Conservation (phyloP, 169 alveolate species). For the Plasmodium malariae region DNA sequence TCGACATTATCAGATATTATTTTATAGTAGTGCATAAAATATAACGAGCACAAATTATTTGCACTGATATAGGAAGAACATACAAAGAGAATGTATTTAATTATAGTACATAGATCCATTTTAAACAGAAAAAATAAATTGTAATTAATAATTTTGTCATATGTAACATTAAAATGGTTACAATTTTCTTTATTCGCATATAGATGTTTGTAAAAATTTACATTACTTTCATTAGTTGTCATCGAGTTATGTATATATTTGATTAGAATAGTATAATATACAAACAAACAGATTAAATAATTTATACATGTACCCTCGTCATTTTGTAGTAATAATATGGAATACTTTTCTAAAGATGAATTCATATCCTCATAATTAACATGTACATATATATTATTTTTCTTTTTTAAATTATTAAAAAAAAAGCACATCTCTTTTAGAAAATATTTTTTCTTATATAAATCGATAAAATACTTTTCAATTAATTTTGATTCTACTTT, state of each 20-base stretch:
- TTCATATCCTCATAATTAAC: slow-evolving; percentile 31
- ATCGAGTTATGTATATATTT: slow-evolving; percentile 18
- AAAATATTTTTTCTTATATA: slow-evolving; percentile 55
- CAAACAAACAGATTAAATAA: slow-evolving; percentile 63
- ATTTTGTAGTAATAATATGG: slow-evolving; percentile 33
- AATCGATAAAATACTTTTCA: slow-evolving; percentile 53
- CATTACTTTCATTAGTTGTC: background rate
- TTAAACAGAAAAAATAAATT: slow-evolving; percentile 44
- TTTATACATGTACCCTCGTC: slow-evolving; percentile 23
- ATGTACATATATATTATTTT: slow-evolving; percentile 37
- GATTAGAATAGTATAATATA: slow-evolving; percentile 20
- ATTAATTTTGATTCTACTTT: slow-evolving; percentile 45
- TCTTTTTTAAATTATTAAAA: slow-evolving; percentile 43
- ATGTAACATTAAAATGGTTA: background rate
- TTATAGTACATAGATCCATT: slow-evolving; percentile 5
- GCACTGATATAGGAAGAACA: slow-evolving; percentile 19
- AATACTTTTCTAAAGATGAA: slow-evolving; percentile 20
- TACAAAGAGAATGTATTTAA: slow-evolving; percentile 31
- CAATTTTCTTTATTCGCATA: background rate
- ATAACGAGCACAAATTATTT: slow-evolving; percentile 22
- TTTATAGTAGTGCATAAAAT: slow-evolving; percentile 26
- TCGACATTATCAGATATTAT: slow-evolving; percentile 19
- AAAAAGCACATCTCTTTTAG: slow-evolving; percentile 55
- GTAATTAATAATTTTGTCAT: slow-evolving; percentile 12
- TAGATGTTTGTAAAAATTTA: background rate